phyloP scores from a whole-genome alignment of 768 basidiomycete genomes.

The Neoboletus brunneissimus region DNA sequence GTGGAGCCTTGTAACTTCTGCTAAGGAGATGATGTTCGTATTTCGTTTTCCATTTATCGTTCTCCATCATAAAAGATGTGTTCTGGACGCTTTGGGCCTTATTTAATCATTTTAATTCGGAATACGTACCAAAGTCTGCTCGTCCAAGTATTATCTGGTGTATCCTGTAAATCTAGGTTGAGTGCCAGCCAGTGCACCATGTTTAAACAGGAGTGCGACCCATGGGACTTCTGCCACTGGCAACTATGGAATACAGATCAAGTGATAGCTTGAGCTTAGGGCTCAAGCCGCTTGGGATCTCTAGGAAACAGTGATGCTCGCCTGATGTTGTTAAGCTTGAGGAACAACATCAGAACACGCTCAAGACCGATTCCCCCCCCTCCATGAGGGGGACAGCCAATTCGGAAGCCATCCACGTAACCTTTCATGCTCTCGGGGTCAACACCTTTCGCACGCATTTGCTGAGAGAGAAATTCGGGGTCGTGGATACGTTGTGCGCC shows the following conservation, averaged over 20 bases:
- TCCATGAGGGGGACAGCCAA: slow-evolving; percentile 95
- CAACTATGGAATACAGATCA: not conserved
- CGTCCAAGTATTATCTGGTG: slow-evolving; percentile 9
- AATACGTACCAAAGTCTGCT: slow-evolving; percentile 21
- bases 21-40: slow-evolving; percentile 15
- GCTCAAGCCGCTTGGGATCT: slow-evolving; percentile 92
- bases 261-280: slow-evolving; percentile 40
- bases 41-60: slow-evolving; percentile 26
- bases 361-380: slow-evolving; percentile 96
- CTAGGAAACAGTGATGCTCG: slow-evolving; percentile 93
- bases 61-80: slow-evolving; percentile 18
- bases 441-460: slow-evolving; percentile 85
- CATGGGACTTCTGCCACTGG: not conserved
- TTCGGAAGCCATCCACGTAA: slow-evolving; percentile 91
- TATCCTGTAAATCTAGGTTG: slow-evolving; percentile 20
- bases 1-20: slow-evolving; percentile 21
- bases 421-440: slow-evolving; percentile 89
- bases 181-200: slow-evolving; percentile 7
- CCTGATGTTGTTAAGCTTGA: slow-evolving; percentile 95
- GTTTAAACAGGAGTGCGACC: not conserved
- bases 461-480: slow-evolving; percentile 70
- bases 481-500: slow-evolving; percentile 99
- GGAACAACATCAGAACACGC: slow-evolving; percentile 95
- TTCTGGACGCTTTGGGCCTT: slow-evolving; percentile 21
- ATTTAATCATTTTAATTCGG: slow-evolving; percentile 26